Conservation (phyloP, 1,284 basidiomycete species). For the Cryptococcus sp. region DNA sequence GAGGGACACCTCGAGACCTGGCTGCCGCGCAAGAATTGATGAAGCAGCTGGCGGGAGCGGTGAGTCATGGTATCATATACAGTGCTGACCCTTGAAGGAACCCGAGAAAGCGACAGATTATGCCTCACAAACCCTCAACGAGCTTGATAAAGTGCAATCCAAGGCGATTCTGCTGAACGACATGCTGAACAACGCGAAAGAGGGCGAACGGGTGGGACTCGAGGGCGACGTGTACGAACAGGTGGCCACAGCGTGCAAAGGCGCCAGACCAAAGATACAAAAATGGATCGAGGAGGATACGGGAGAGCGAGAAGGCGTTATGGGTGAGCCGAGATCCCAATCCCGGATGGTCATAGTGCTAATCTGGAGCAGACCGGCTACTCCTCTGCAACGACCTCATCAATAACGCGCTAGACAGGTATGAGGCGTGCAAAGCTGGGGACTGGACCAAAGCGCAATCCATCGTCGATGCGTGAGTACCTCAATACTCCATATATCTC, state of each 20-base stretch:
- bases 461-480: constrained; percentile 42
- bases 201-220: constrained; percentile 72
- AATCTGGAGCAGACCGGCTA: constrained; percentile 70
- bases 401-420: constrained; percentile 85
- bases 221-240: constrained; percentile 95
- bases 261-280: constrained; percentile 90
- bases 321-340: constrained; percentile 63
- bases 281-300: constrained; percentile 95
- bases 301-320: constrained; percentile 74
- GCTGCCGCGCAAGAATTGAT: constrained; percentile 96
- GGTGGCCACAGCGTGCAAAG: constrained; percentile 79
- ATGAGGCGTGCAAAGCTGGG: constrained; percentile 87
- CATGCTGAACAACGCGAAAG: constrained; percentile 91
- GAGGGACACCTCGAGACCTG: constrained; percentile 93
- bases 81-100: constrained; percentile 57
- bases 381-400: constrained; percentile 97
- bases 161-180: constrained; percentile 94
- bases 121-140: constrained; percentile 79
- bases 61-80: constrained; percentile 33
- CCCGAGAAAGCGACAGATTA: constrained; percentile 94
- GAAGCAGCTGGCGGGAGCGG: constrained; percentile 90
- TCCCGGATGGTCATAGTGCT: neutral
- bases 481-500: neutral
- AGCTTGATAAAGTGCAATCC: constrained; percentile 91
- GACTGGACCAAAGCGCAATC: constrained; percentile 62